These are phyloP conservation scores for Pseudophaeomoniella oleicola DNA, from an alignment of 2,329 filamentous ascomycete genomes.

Conservation along the genomic window DNA sequence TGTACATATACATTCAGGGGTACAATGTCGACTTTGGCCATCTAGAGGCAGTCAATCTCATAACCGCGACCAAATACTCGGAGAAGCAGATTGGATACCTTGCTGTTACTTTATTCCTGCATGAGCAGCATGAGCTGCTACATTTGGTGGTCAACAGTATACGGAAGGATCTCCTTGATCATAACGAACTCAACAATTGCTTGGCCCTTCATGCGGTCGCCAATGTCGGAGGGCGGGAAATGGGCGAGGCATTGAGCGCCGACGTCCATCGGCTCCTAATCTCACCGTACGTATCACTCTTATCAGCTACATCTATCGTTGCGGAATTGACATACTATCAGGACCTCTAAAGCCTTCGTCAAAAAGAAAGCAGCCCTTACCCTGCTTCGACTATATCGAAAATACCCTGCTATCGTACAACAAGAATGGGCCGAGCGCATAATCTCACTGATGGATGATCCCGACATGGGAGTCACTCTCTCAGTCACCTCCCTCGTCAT, in stretches of 20 bases:
- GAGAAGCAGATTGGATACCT: conserved; percentile 99
- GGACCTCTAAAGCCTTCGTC: conserved; percentile 85
- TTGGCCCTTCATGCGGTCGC: conserved; percentile 92
- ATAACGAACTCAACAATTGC: conserved; percentile 97
- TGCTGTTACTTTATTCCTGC: conserved; percentile 90
- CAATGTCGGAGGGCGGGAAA: conserved; percentile 90
- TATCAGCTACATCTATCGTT: too few species aligned
- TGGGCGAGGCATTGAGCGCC: conserved; percentile 82
- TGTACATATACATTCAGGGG: conserved; percentile 97
- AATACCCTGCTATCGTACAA: conserved; percentile 84
- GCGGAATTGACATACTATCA: conserved; percentile 14
- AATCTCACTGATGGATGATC: conserved; percentile 96
- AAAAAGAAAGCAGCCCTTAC: conserved; percentile 98
- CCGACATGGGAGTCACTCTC: conserved; percentile 81
- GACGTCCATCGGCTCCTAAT: conserved; percentile 92
- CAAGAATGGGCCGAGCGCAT: conserved; percentile 96
- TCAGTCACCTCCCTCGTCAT: conserved; percentile 94
- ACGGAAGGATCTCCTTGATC: conserved; percentile 82
- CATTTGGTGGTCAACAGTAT: conserved; percentile 98
- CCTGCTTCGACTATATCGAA: conserved; percentile 81
- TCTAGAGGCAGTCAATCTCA: conserved; percentile 92
- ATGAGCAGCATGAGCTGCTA: conserved; percentile 90
- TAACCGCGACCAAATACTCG: conserved; percentile 92
- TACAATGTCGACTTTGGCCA: conserved; percentile 99
- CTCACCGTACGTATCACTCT: conserved; percentile 55